phyloP scores from a whole-genome alignment of 371 early-diverging fungal genomes.

The Mucor lusitanicus region DNA sequence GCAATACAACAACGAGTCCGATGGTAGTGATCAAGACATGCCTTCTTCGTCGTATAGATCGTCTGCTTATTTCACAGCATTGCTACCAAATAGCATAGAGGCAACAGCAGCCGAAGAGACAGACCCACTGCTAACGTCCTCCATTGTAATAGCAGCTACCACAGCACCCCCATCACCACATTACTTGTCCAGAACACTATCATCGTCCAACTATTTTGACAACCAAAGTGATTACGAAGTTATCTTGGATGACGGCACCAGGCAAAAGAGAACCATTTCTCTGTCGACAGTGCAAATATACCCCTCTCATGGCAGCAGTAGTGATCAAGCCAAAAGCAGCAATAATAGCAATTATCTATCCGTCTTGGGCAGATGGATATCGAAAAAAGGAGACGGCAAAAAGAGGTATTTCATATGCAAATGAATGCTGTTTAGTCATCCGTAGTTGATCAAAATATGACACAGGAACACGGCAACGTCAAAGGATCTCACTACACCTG shows the following conservation, averaged over 20 bases:
- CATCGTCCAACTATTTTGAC: slow-evolving; percentile 13
- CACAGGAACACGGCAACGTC: neutral
- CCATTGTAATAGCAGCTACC: neutral
- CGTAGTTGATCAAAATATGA: no score
- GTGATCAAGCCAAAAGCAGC: neutral
- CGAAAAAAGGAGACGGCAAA: slow-evolving; percentile 5
- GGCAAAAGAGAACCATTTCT: slow-evolving; percentile 25
- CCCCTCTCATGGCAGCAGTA: neutral
- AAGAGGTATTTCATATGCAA: neutral
- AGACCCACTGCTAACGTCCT: neutral
- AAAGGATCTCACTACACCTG: slow-evolving; percentile 14
- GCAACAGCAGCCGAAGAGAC: neutral
- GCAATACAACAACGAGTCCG: neutral
- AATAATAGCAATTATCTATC: neutral
- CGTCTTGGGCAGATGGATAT: neutral
- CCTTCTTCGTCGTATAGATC: slow-evolving; percentile 3
- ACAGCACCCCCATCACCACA: neutral
- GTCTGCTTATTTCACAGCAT: slow-evolving; percentile 10
- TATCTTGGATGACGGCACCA: slow-evolving; percentile 29
- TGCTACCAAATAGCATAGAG: neutral
- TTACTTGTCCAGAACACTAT: slow-evolving; percentile 10
- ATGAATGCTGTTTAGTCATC: no score
- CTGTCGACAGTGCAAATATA: slow-evolving; percentile 25
- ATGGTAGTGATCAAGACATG: neutral
- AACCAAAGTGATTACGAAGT: slow-evolving; percentile 25